phyloP scores from a whole-genome alignment of 2,329 filamentous ascomycete species.

The Cryphonectria parasitica region DNA sequence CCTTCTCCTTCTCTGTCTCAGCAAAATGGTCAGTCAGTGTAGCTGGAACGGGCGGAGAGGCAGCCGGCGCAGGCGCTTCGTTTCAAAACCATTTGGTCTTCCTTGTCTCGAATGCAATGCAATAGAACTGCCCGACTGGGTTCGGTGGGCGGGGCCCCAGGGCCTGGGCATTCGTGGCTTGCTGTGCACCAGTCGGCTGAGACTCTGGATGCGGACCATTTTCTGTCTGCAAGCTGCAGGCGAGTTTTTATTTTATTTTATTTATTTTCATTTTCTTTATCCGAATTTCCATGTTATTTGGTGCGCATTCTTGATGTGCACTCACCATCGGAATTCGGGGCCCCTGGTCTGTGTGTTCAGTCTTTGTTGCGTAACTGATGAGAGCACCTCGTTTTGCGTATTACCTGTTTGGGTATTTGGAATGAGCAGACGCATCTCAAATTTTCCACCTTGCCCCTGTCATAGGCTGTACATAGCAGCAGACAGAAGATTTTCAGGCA shows the following conservation, averaged over 20 bases:
- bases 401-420: background rate
- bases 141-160: background rate
- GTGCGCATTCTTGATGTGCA: constrained; percentile 2
- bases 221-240: constrained; percentile 3
- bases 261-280: no score
- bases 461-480: background rate
- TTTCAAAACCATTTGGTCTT: constrained; percentile 12
- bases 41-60: background rate
- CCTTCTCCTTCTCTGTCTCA: background rate
- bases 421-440: background rate
- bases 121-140: constrained; percentile 2
- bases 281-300: background rate
- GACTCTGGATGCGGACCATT: background rate
- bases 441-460: background rate
- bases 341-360: background rate
- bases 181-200: constrained; percentile 17
- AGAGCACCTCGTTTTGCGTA: background rate
- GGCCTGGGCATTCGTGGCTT: constrained; percentile 12
- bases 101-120: background rate
- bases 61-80: constrained; percentile 6
- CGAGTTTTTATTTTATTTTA: background rate
- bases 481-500: background rate
- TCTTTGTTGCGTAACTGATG: background rate
- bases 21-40: background rate
- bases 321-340: background rate